A percentile compares a stretch with the other conserved stretches of the same genome.
These are phyloP conservation scores for Eucalyptus curtisii DNA, from an alignment of 345 rosid genomes.

Conservation along the genomic window DNA sequence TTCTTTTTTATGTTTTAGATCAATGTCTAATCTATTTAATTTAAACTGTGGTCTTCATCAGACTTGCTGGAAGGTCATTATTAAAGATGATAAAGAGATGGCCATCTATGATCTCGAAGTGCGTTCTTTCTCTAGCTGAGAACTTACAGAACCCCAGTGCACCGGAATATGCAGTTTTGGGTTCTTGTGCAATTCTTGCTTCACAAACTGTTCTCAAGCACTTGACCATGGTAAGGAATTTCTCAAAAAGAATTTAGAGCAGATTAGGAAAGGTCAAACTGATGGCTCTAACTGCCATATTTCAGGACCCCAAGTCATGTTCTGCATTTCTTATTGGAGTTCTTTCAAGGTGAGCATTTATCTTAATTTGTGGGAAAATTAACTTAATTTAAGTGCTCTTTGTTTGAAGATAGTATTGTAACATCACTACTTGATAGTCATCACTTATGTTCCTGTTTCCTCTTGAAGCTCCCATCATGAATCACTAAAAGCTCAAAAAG, in stretches of 20 bases:
- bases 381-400: not conserved
- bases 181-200: conserved; percentile 89
- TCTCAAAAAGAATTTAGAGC: conserved; percentile 1
- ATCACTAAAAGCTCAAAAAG: conserved; percentile 86
- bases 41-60: conserved; percentile 9
- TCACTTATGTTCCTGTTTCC: not conserved
- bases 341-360: conserved; percentile 62
- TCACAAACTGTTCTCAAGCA: conserved; percentile 93
- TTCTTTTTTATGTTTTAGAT: not conserved
- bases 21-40: not conserved
- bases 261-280: not conserved
- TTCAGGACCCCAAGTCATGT: conserved; percentile 80
- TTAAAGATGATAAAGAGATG: conserved; percentile 91
- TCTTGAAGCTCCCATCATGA: conserved; percentile 86
- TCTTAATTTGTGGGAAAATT: not conserved
- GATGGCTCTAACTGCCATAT: conserved; percentile 17
- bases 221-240: conserved; percentile 63
- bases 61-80: conserved; percentile 92
- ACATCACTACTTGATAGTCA: not conserved
- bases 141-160: conserved; percentile 52
- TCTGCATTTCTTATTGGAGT: conserved; percentile 73
- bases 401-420: not conserved
- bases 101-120: conserved; percentile 84
- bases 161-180: conserved; percentile 73
- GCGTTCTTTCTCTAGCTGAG: conserved; percentile 58